phyloP scores from a whole-genome alignment of 2,329 filamentous ascomycete species.

The Bipolaris sorokiniana region DNA sequence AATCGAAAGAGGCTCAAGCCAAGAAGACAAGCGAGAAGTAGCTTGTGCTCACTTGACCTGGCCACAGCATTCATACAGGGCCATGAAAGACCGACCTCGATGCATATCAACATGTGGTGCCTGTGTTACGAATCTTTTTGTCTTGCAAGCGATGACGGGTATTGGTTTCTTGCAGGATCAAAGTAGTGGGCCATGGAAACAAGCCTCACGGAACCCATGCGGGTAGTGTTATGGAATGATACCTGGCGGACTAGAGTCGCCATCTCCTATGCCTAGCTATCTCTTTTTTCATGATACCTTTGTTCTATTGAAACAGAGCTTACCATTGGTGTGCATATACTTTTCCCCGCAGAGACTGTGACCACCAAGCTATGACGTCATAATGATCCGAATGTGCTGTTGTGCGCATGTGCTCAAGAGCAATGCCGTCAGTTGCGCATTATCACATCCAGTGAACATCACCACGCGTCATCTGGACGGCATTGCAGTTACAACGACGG shows the following conservation, averaged over 20 bases:
- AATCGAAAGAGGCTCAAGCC: slow-evolving; percentile 21
- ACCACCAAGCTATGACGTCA: slow-evolving; percentile 4
- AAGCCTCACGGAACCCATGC: slow-evolving; percentile 27
- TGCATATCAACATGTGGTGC: slow-evolving; percentile 17
- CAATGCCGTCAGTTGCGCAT: background rate
- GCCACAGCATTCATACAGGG: slow-evolving; percentile 3
- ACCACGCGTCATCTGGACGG: background rate
- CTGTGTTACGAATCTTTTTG: slow-evolving; percentile 23
- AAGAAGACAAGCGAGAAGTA: slow-evolving; percentile 38
- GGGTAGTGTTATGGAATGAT: slow-evolving; percentile 44
- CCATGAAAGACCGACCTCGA: background rate
- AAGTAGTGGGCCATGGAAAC: slow-evolving; percentile 31
- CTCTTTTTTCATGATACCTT: slow-evolving; percentile 17
- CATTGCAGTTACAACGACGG: background rate
- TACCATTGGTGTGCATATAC: background rate
- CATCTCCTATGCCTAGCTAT: slow-evolving; percentile 29
- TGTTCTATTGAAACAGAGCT: slow-evolving; percentile 1
- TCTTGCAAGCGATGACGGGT: slow-evolving; percentile 21
- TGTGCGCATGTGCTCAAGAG: background rate
- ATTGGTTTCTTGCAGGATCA: slow-evolving; percentile 28
- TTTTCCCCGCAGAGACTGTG: background rate
- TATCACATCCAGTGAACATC: background rate
- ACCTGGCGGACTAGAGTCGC: slow-evolving; percentile 45
- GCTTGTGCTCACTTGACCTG: slow-evolving; percentile 14
- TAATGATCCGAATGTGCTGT: background rate